Base-by-base conservation (phyloP, 352 stramenopile species). In the Phytopythium cucurbitacearum region DNA sequence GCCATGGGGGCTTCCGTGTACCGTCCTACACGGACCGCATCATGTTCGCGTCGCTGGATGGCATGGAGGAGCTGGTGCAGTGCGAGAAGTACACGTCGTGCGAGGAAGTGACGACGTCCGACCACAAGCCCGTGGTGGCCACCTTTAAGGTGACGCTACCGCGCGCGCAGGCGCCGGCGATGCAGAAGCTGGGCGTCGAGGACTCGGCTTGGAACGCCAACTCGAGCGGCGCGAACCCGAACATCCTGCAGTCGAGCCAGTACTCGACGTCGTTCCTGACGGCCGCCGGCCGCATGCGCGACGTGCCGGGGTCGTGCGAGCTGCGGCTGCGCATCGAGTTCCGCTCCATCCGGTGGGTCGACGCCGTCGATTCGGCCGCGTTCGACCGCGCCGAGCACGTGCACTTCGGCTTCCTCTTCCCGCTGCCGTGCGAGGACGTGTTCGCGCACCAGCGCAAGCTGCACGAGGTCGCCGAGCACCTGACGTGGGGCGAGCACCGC, bases 11-110 rank as follows among this genome's bases (percentile, higher is more conserved):
- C 13, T 73, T 79, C 32, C 83, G 87, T 36, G 78, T 94, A 12
- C 89, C 89, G 5, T 96, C 86, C 1, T 97, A 95, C 69, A 97
- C 89, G 7, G 89, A 97, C 51, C 80, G 89, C 38, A 76, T 97
- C 13, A 63, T 97, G n/a, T 79, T 89, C 35, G 72, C 80, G 42
- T 92, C 87, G 13, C 67, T 96, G 3, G 66, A 76, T 0, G 81
- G 80, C 7, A 65, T 75, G 45, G 41, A 69, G 37, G 63, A 86
- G 11, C 69, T 69, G 16, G 57, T 95, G 12, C 65, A 70, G 34
- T 89, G 85, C 43, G 55, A 87, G 12, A 72, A 71, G 9, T 96
- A 96, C 54, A 67, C 76, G 21, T 93, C 81, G 37, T 94, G 81
- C 49, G 87, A 96, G 57, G 52, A 49, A 0, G 57, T 96, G 9